Percentiles rank a stretch among this genome's conserved stretches.
These are phyloP conservation scores for Aspergillus fumigatus DNA, from an alignment of 2,329 filamentous ascomycete genomes.

Conservation along the genomic window DNA sequence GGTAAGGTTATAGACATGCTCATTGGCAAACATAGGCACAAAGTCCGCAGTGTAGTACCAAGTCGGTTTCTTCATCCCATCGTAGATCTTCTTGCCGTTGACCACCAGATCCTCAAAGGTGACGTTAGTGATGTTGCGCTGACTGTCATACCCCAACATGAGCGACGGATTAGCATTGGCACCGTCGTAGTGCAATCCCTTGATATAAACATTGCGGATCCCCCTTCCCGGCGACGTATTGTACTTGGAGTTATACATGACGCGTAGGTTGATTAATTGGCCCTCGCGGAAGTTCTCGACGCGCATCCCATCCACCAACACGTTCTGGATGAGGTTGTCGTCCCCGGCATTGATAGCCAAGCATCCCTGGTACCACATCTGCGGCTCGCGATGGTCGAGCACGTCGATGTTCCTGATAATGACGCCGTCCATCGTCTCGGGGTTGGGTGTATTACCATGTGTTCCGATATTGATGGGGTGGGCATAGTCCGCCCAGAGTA, in stretches of 20 bases:
- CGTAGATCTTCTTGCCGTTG: conserved; percentile 17
- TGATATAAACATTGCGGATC: conserved; percentile 27
- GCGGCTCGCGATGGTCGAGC: no score
- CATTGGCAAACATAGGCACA: conserved; percentile 22
- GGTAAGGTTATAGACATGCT: conserved; percentile 13
- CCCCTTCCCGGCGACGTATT: conserved; percentile 31
- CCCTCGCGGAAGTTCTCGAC: conserved; percentile 11
- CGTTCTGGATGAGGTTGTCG: no score
- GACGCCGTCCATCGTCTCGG: no score
- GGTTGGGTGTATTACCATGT: no score
- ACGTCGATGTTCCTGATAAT: no score
- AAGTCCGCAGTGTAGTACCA: conserved; percentile 23
- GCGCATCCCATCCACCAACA: no score
- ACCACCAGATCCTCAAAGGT: conserved; percentile 10
- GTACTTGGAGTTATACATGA: conserved; percentile 33
- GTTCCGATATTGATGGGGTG: no score
- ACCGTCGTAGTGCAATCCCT: conserved; percentile 15
- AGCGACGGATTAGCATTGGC: conserved; percentile 13
- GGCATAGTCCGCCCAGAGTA: no score
- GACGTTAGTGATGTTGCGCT: background rate
- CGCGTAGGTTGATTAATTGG: conserved; percentile 31
- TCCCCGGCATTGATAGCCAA: no score
- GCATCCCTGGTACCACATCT: no score
- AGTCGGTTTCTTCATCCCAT: conserved; percentile 23
- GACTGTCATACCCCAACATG: conserved; percentile 9